Evolutionary conservation across 2,329 filamentous ascomycete genomes (phyloP), one percentile per base, ranked within the genome.

Genomic region (Rosellinia necatrix): DNA sequence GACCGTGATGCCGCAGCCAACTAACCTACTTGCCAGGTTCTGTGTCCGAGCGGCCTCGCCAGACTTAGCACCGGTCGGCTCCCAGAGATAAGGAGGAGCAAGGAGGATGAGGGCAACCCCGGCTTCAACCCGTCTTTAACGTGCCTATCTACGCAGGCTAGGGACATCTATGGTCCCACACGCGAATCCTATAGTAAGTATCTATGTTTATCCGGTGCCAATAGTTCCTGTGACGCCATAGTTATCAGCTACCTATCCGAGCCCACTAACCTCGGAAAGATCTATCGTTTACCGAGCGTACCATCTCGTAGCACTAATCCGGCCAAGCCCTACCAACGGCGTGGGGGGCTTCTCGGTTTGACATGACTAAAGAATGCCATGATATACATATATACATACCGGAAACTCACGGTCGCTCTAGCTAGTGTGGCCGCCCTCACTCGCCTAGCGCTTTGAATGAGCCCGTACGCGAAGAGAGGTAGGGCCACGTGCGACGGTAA

Each of bases 221-320:
- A 41, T 53, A 7, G 13, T 44, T 21, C 50, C 27, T 21, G 42
- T 41, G 47, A 52, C 15, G 49, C 48, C 17, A 34, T 52, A n/a
- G n/a, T n/a, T n/a, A 56, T 44, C 35, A 32, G 19, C 44, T 59
- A 41, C 51, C 30, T 50, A 48, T n/a, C n/a, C n/a, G 48, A 41
- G 48, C 4, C 44, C 49, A 56, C 49, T 43, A 37, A 19, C 42
- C 44, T 59, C 43, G 57, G 53, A 44, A 51, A 58, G 46, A 60
- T 60, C 58, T 60, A 51, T 47, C 35, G 17, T 40, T 44, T 41
- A 51, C 43, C 56, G 37, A 59, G 25, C 35, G 47, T 52, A 42
- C 41, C 46, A 25, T 53, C 44, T 42, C 25, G 40, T 37, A 15
- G 32, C 24, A 25, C 47, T 32, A 49, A 53, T 52, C 17, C 40